These are phyloP conservation scores for Avicennia marina DNA, from an alignment of 257 asterid species.

Conservation along the genomic window DNA sequence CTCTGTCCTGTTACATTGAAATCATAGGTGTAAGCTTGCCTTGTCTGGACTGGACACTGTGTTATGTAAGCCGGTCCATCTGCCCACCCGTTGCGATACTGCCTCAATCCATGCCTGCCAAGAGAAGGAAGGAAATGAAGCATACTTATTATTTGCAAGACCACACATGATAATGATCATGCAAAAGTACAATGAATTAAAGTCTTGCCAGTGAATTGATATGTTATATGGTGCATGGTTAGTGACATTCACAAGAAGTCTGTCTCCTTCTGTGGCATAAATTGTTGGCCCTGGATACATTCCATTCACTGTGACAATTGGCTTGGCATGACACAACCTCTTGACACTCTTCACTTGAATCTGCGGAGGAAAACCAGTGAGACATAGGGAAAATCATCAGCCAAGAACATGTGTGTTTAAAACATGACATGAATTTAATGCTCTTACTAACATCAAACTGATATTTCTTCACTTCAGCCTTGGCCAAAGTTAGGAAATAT, in stretches of 20 bases:
- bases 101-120: slow-evolving; percentile 55
- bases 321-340: slow-evolving; percentile 49
- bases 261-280: slow-evolving; percentile 54
- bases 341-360: slow-evolving; percentile 41
- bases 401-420: too few species aligned
- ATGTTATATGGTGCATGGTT: slow-evolving; percentile 46
- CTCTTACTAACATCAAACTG: slow-evolving; percentile 38
- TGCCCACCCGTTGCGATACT: slow-evolving; percentile 53
- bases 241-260: slow-evolving; percentile 35
- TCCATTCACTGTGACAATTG: slow-evolving; percentile 52
- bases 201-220: slow-evolving; percentile 50
- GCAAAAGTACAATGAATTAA: background rate
- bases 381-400: background rate
- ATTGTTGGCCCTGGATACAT: slow-evolving; percentile 56
- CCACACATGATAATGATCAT: background rate
- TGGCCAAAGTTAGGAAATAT: slow-evolving; percentile 16
- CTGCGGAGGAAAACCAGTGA: slow-evolving; percentile 11
- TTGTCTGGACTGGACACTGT: slow-evolving; percentile 47
- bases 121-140: background rate
- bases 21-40: slow-evolving; percentile 38
- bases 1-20: slow-evolving; percentile 46
- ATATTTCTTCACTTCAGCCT: slow-evolving; percentile 33
- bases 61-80: slow-evolving; percentile 67
- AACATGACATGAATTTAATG: slow-evolving; percentile 62
- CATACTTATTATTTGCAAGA: too few species aligned